Conservation (phyloP, 2,329 filamentous ascomycete species). For the Diaporthe citrichinensis region DNA sequence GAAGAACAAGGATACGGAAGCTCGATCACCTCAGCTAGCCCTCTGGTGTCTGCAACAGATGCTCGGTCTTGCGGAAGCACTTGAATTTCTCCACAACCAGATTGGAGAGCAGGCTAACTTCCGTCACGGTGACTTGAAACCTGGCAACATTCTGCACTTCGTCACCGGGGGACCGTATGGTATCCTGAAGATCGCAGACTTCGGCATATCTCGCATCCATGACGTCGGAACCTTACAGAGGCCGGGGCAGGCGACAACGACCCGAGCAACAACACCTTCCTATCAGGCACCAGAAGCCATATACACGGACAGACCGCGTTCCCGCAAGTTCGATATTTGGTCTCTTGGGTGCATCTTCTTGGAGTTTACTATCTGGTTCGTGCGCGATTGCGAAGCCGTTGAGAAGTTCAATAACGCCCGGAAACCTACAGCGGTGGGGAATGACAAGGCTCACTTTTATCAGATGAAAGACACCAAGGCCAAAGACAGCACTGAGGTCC, state of each 20-base stretch:
- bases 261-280: background rate
- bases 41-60: background rate
- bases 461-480: background rate
- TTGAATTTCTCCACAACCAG: background rate
- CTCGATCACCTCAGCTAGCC: background rate
- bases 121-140: background rate
- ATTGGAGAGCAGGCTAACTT: background rate
- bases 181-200: background rate
- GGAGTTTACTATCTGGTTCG: background rate
- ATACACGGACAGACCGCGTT: background rate
- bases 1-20: background rate
- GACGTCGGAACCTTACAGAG: background rate
- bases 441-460: background rate
- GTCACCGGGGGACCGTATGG: background rate
- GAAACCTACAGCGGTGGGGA: too few relatives aligned
- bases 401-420: background rate
- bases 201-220: background rate
- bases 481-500: background rate
- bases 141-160: background rate
- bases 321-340: background rate
- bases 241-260: background rate
- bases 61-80: background rate
- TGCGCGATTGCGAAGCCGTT: background rate
- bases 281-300: background rate
- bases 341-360: background rate